Evolutionary conservation across 495 filamentous ascomycete genomes (phyloP).

Genomic region (Penicillium paradoxum): DNA sequence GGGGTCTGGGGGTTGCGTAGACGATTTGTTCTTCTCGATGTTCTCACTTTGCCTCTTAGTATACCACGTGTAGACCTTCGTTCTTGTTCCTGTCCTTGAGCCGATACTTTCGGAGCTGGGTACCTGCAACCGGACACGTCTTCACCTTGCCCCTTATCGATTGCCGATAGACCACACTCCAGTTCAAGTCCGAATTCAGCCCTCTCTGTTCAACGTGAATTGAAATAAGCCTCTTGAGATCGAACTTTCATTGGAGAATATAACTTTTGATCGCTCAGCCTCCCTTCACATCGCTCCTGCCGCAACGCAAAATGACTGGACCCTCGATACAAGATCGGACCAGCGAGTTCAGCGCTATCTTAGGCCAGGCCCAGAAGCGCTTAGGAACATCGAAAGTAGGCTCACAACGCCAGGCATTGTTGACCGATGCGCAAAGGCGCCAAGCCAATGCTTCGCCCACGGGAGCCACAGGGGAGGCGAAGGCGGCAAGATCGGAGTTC

Average conservation of each 20-base stretch:
- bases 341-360: slow-evolving; percentile 84
- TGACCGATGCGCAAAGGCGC: slow-evolving; percentile 65
- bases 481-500: slow-evolving; percentile 67
- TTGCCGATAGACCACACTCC: slow-evolving; percentile 8
- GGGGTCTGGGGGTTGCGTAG: background rate
- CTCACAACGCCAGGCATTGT: slow-evolving; percentile 72
- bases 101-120: background rate
- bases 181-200: background rate
- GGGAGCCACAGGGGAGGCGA: slow-evolving; percentile 34
- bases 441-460: slow-evolving; percentile 61
- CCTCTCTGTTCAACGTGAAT: background rate
- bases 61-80: too few relatives aligned
- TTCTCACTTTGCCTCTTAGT: too few relatives aligned
- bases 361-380: slow-evolving; percentile 74
- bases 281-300: background rate
- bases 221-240: background rate
- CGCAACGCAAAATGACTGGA: slow-evolving; percentile 42
- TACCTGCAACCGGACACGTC: slow-evolving; percentile 26
- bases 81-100: background rate
- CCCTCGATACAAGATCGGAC: slow-evolving; percentile 95
- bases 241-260: slow-evolving; percentile 2
- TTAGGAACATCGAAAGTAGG: slow-evolving; percentile 65
- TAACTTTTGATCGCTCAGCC: background rate
- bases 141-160: slow-evolving; percentile 25
- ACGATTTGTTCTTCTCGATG: background rate